phyloP scores from a whole-genome alignment of 164 flowering plant species.

The Tetrastigma voinierianum region DNA sequence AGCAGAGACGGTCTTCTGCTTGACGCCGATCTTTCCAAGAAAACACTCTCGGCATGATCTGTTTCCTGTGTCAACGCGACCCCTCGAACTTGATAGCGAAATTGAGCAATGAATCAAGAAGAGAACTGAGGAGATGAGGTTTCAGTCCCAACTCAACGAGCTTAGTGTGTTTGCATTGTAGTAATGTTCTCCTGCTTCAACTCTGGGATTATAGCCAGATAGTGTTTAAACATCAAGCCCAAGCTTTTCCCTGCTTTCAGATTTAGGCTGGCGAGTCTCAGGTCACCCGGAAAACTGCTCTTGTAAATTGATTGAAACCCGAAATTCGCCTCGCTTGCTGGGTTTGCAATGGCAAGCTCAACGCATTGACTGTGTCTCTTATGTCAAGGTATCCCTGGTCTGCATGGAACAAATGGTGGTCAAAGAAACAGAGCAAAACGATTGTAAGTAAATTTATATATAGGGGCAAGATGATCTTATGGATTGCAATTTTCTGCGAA shows the following conservation, averaged over 20 bases:
- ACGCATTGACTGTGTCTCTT: slow-evolving; percentile 97
- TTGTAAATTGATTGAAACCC: slow-evolving; percentile 97
- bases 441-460: neutral
- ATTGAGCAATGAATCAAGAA: slow-evolving; percentile 84
- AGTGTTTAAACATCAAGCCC: slow-evolving; percentile 72
- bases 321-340: slow-evolving; percentile 85
- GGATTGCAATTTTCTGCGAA: too few species aligned
- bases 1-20: slow-evolving; percentile 65
- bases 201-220: slow-evolving; percentile 91
- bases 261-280: slow-evolving; percentile 78
- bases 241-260: slow-evolving; percentile 80
- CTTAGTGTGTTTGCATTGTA: slow-evolving; percentile 97
- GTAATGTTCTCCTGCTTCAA: slow-evolving; percentile 95
- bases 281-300: slow-evolving; percentile 96
- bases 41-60: slow-evolving; percentile 93
- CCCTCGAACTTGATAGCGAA: slow-evolving; percentile 70
- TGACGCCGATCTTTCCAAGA: slow-evolving; percentile 78
- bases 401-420: slow-evolving; percentile 20
- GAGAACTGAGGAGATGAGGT: slow-evolving; percentile 89
- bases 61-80: slow-evolving; percentile 74
- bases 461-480: neutral
- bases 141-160: slow-evolving; percentile 82
- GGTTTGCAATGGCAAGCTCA: slow-evolving; percentile 91
- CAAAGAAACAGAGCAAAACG: neutral
- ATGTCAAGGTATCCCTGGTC: slow-evolving; percentile 95